A percentile compares a stretch with the other conserved stretches of the same genome.
Evolutionary conservation across 2,329 filamentous ascomycete genomes (phyloP).

Genomic region (Verticillium albo-atrum): DNA sequence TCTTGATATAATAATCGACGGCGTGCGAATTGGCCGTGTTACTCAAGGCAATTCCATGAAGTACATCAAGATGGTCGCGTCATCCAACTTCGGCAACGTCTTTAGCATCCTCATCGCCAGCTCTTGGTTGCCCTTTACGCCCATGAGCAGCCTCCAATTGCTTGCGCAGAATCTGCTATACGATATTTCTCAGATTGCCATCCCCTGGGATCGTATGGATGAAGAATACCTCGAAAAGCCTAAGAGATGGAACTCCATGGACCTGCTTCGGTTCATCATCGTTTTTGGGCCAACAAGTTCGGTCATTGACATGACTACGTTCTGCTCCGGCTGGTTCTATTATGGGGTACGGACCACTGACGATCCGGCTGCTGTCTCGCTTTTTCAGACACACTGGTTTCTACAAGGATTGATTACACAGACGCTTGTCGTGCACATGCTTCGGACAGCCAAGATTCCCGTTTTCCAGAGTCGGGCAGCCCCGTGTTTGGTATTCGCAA

Average conservation of each 20-base stretch:
- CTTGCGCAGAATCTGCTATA: constrained; percentile 22
- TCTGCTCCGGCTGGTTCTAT: constrained; percentile 16
- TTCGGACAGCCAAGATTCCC: constrained; percentile 20
- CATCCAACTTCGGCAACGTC: constrained; percentile 25
- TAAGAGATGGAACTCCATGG: constrained; percentile 18
- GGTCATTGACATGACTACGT: constrained; percentile 20
- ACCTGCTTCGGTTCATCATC: constrained; percentile 21
- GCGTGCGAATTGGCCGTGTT: constrained; percentile 18
- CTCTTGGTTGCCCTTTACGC: constrained; percentile 21
- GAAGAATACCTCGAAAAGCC: constrained; percentile 19
- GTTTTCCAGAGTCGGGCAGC: constrained; percentile 19
- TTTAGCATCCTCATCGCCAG: constrained; percentile 21
- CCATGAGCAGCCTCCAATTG: constrained; percentile 20
- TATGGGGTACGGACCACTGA: constrained; percentile 15
- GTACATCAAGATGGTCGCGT: constrained; percentile 24
- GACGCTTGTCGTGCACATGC: constrained; percentile 20
- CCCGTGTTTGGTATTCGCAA: constrained; percentile 16
- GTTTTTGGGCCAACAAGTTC: constrained; percentile 22
- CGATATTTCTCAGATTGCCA: constrained; percentile 22
- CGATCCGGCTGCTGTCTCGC: constrained; percentile 7
- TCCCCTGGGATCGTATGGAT: constrained; percentile 22
- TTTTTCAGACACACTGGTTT: constrained; percentile 22
- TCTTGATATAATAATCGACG: constrained; percentile 18
- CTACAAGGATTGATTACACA: constrained; percentile 21
- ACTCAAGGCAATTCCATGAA: constrained; percentile 24